Evolutionary conservation across 345 rosid genomes (phyloP), one percentile per base, ranked within the genome.

Genomic region (Boechera divaricarpa): DNA sequence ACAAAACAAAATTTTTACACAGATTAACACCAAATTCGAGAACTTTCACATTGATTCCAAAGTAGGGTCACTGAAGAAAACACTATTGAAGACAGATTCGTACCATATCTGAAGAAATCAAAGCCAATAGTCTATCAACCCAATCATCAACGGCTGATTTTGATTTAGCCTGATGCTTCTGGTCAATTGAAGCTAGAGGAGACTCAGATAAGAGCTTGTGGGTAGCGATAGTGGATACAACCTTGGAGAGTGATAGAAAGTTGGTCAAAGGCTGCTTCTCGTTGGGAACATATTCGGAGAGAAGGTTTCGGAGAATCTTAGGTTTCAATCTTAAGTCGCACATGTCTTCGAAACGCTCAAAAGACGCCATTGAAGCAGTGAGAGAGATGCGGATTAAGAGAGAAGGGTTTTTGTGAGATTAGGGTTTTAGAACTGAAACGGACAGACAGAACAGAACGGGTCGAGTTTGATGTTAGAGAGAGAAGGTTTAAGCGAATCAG

Each of bases 81-180:
- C 36, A 35, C 48, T 4, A 10, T 15, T 42, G 21, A 42, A 54
- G 66, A 70, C 59, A 66, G 56, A 73, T 21, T 36, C 6, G 48
- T 86, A 90, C 89, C 97, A 82, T 81, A 59, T 85, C 63, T 32
- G 82, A 83, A 33, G 90, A 80, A 53, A 86, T 56, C 8, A 95
- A 81, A 10, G 69, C 35, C n/a, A 81, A 0, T 69, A 92, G 73
- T 42, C 89, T 80, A 12, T 77, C 70, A 57, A 83, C 74, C 96
- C 97, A 95, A 7, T 87, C 94, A 79, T 90, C 90, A 35, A 92
- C 84, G 35, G 94, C 90, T 13, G 89, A 85, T 63, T 77, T 88
- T 85, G 91, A 91, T 56, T 73, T 78, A 41, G 78, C 59, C 1
- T 70, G 60, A 33, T 69, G 70, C 77, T 88, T 88, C 45, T 67